Conservation (phyloP, 2,329 filamentous ascomycete species). For the Ambrosiella beaveri region DNA sequence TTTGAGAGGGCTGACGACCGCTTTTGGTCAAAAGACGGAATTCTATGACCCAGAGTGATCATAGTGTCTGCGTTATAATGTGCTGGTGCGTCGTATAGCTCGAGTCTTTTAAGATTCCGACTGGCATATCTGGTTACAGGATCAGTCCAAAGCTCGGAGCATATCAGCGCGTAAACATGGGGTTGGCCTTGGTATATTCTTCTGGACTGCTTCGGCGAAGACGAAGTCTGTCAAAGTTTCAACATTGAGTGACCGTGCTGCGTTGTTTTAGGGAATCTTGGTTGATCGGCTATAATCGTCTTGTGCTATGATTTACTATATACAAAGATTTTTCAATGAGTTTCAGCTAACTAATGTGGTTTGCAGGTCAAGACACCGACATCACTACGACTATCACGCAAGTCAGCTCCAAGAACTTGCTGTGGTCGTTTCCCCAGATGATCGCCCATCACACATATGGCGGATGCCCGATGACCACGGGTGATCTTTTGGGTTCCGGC, state of each 20-base stretch:
- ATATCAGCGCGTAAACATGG: background rate
- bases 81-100: background rate
- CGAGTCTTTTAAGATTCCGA: no score
- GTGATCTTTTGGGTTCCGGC: conserved; percentile 48
- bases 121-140: background rate
- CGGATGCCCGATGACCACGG: conserved; percentile 51
- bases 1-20: background rate
- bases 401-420: conserved; percentile 23
- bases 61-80: background rate
- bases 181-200: background rate
- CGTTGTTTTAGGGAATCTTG: no score
- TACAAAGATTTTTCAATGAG: no score
- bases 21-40: background rate
- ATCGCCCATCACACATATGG: conserved; percentile 56
- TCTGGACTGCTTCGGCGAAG: background rate
- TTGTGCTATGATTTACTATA: no score
- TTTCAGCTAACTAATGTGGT: background rate
- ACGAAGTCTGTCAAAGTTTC: no score
- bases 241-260: no score
- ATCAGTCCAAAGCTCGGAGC: background rate
- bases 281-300: no score
- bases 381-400: conserved; percentile 3
- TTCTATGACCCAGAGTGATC: background rate
- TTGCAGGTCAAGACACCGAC: background rate
- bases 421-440: conserved; percentile 67